Percentiles rank a stretch among this genome's conserved stretches.
phyloP scores from a whole-genome alignment of 108 stramenopile species.

The Cyclotella kingstonii region DNA sequence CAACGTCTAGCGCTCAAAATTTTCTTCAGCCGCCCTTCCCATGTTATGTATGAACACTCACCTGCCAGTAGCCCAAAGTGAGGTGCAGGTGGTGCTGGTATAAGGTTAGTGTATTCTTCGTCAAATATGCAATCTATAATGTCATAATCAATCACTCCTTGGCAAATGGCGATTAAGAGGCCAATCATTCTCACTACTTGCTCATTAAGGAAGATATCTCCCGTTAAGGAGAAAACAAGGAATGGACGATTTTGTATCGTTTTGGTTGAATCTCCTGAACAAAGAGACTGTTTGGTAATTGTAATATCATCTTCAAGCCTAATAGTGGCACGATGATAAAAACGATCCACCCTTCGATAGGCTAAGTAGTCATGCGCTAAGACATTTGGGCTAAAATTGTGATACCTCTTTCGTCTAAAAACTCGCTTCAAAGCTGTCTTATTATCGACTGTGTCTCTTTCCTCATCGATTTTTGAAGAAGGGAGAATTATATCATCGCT shows the following conservation, averaged over 20 bases:
- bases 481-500: too few species aligned
- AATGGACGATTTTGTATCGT: constrained; percentile 43
- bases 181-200: constrained; percentile 68
- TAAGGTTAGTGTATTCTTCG: constrained; percentile 68
- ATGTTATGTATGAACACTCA: constrained; percentile 60
- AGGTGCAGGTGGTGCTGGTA: constrained; percentile 71
- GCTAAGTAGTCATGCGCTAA: too few species aligned
- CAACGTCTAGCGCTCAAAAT: constrained; percentile 59
- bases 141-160: constrained; percentile 61
- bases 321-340: too few species aligned
- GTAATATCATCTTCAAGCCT: constrained; percentile 72
- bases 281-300: constrained; percentile 38
- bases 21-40: constrained; percentile 66
- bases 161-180: constrained; percentile 61
- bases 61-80: constrained; percentile 48
- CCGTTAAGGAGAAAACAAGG: constrained; percentile 65
- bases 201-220: constrained; percentile 68
- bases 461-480: too few species aligned
- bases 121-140: constrained; percentile 82
- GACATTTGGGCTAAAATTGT: too few species aligned
- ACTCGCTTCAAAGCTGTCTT: constrained; percentile 23
- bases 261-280: not conserved
- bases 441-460: too few species aligned
- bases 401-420: too few species aligned
- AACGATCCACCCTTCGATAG: too few species aligned